A percentile compares a stretch with the other conserved stretches of the same genome.
These are phyloP conservation scores for Ambrosiella cleistominuta DNA, from an alignment of 2,329 filamentous ascomycete species.

Conservation along the genomic window DNA sequence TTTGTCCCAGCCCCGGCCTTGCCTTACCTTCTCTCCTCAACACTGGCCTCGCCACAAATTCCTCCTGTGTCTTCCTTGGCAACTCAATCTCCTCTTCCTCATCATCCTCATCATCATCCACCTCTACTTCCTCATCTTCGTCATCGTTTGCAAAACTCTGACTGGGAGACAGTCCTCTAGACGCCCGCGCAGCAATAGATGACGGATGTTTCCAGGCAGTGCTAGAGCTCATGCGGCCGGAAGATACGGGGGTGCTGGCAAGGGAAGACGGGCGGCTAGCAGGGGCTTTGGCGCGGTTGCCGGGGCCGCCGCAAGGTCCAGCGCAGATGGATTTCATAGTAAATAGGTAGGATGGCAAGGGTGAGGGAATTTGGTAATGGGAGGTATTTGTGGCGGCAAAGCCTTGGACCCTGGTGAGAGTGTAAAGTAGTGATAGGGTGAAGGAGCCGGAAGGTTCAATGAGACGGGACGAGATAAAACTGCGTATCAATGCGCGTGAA, in stretches of 20 bases:
- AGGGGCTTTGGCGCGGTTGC: neutral
- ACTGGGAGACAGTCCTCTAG: neutral
- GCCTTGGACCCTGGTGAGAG: too few species aligned
- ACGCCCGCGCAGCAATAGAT: neutral
- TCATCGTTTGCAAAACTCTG: neutral
- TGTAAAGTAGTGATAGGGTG: too few species aligned
- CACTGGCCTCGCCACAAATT: neutral
- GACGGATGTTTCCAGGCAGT: too few species aligned
- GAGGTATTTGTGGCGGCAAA: too few species aligned
- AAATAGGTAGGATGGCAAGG: neutral
- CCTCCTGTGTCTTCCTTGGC: neutral
- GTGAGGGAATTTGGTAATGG: too few species aligned
- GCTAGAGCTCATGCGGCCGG: neutral
- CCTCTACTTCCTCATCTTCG: neutral
- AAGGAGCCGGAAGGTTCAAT: too few species aligned
- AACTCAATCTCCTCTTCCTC: neutral
- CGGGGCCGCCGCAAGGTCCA: conserved; percentile 12
- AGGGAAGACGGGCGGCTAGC: neutral
- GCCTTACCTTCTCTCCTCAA: neutral
- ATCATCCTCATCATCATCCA: neutral
- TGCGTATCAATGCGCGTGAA: too few species aligned
- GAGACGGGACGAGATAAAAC: too few species aligned
- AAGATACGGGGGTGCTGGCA: neutral
- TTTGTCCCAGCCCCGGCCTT: neutral
- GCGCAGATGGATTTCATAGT: conserved; percentile 12